Evolutionary conservation across 1,284 basidiomycete genomes (phyloP).

Genomic region (Phellinidium pouzarii): DNA sequence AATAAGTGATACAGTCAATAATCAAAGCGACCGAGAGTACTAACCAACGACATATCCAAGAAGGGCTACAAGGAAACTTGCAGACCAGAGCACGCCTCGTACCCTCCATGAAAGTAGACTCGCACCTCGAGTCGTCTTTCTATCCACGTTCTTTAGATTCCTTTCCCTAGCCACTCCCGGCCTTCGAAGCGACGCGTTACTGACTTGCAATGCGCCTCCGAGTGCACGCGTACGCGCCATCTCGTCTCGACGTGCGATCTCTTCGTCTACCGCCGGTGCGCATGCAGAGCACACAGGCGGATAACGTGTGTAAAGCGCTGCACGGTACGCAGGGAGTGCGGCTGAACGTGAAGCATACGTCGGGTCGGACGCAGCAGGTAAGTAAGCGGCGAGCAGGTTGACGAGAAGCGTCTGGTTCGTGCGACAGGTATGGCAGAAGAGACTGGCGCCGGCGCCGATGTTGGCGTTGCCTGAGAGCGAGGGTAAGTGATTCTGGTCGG

Average conservation of each 20-base stretch:
- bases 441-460: slow-evolving; percentile 28
- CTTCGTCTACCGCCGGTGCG: slow-evolving; percentile 70
- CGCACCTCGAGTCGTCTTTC: slow-evolving; percentile 32
- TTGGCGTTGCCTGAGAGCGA: slow-evolving; percentile 38
- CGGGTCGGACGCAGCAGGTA: slow-evolving; percentile 63
- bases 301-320: slow-evolving; percentile 73
- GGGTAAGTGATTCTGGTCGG: slow-evolving; percentile 59
- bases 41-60: slow-evolving; percentile 39
- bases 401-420: slow-evolving; percentile 86
- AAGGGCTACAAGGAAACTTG: slow-evolving; percentile 39
- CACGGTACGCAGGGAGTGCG: slow-evolving; percentile 62
- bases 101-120: slow-evolving; percentile 54
- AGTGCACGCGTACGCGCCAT: slow-evolving; percentile 78
- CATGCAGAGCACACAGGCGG: slow-evolving; percentile 79
- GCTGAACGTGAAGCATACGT: slow-evolving; percentile 58
- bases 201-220: slow-evolving; percentile 58
- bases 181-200: slow-evolving; percentile 30
- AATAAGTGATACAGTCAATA: slow-evolving; percentile 2
- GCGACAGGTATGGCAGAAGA: slow-evolving; percentile 81
- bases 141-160: slow-evolving; percentile 33
- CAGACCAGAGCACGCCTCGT: slow-evolving; percentile 56
- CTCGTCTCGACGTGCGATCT: slow-evolving; percentile 68
- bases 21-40: slow-evolving; percentile 20
- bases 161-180: slow-evolving; percentile 33
- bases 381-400: slow-evolving; percentile 82